Base-by-base conservation (phyloP, 1,284 basidiomycete genomes). In the Cryptococcus sp. region DNA sequence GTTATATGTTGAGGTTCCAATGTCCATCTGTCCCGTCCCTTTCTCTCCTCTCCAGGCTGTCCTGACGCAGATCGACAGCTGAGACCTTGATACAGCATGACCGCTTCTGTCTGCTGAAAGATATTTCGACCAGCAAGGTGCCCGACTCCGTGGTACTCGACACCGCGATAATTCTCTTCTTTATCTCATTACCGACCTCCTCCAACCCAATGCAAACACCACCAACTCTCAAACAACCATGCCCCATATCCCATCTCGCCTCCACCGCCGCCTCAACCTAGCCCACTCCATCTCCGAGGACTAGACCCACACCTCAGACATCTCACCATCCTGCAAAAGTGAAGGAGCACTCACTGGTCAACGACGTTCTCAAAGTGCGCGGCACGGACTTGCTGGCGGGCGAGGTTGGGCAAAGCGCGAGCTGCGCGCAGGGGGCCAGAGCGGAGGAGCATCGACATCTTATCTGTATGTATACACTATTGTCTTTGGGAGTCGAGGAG, bases 361-460 rank as follows among this genome's bases (percentile, higher is more conserved):
- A 74, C 68, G 43, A 62, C 59, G 60, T 74, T 74, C 61, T 73
- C 72, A 19, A 67, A 59, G 58, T 72, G 72, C 45, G 61, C 64
- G 38, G 45, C 54, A 59, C 70, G 59, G 44, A 62, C 66, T 53
- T 69, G 68, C 43, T 58, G 43, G 39, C 22, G 40, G 13, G 57
- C 40, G 26, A 51, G 41, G 34, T 40, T 46, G 16, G 59, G 57
- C 25, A 58, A 46, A 38, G 62, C 45, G 10, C 62, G 53, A 22
- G 62, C 62, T 50, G 67, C 65, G 43, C 62, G 52, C 46, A 67
- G 59, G 45, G 63, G 59, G 25, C 66, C 61, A n/a, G 61, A 52
- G 29, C 72, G 61, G 46, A 63, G 50, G 57, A 73, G 55, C 57
- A 68, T 50, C 54, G 69, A 72, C 72, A 73, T 73, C 26, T 29